Conservation (phyloP, 371 early-diverging fungal species). For the Mucor indicus region DNA sequence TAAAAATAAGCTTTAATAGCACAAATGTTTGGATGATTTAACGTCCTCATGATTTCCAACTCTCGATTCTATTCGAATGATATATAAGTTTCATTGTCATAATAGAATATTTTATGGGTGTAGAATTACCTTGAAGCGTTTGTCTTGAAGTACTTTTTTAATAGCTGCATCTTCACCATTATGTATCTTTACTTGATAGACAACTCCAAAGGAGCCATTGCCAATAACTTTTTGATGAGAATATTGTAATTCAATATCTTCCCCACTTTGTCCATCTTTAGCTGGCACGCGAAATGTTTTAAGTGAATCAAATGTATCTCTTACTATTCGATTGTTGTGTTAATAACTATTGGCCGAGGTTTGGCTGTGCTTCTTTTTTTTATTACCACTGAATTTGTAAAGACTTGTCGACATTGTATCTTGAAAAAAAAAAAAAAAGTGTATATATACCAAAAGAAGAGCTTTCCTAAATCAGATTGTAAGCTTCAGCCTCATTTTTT, state of each 20-base stretch:
- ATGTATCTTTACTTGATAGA: conserved; percentile 87
- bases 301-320: conserved; percentile 24
- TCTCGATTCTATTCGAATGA: conserved; percentile 66
- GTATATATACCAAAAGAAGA: too few relatives aligned
- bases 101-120: not conserved
- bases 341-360: too few relatives aligned
- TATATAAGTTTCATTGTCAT: not conserved
- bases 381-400: not conserved
- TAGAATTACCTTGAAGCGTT: conserved; percentile 81
- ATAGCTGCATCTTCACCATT: conserved; percentile 82
- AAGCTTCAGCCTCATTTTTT: too few relatives aligned
- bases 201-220: conserved; percentile 96
- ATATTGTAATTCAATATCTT: conserved; percentile 79
- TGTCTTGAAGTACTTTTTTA: conserved; percentile 95
- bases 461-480: too few relatives aligned
- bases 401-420: too few relatives aligned
- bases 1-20: conserved; percentile 76
- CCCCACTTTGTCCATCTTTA: conserved; percentile 80
- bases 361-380: too few relatives aligned
- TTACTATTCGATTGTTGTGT: conserved; percentile 3
- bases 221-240: conserved; percentile 88
- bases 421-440: too few relatives aligned
- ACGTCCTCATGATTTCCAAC: conserved; percentile 79
- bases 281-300: conserved; percentile 42
- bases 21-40: conserved; percentile 78